Evolutionary conservation across 768 basidiomycete species (phyloP).

Genomic region (Boletus reticulatus): DNA sequence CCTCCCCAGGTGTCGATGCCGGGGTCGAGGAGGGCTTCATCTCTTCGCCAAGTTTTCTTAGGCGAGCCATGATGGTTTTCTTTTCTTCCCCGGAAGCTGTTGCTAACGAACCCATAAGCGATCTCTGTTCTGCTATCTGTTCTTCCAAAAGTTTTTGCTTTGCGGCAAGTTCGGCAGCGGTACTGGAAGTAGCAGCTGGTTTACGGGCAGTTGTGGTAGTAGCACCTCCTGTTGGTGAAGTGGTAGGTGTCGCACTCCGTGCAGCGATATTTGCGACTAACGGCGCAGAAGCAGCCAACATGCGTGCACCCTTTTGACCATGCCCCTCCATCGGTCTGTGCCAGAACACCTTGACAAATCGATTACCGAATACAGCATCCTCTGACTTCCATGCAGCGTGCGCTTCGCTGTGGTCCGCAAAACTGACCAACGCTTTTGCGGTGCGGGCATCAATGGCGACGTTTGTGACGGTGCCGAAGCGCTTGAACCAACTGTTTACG

Average conservation of each 20-base stretch:
- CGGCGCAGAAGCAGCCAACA: constrained; percentile 79
- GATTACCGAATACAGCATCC: constrained; percentile 91
- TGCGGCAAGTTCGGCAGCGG: constrained; percentile 56
- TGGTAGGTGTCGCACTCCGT: constrained; percentile 48
- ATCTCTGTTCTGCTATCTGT: constrained; percentile 87
- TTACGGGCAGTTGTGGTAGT: constrained; percentile 36
- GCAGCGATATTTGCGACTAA: constrained; percentile 61
- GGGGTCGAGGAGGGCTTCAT: constrained; percentile 50
- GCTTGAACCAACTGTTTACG: constrained; percentile 87
- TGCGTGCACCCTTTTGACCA: constrained; percentile 71
- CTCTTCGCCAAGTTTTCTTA: constrained; percentile 77
- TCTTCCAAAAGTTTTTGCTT: constrained; percentile 77
- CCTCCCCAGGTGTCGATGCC: constrained; percentile 27
- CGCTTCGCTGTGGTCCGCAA: constrained; percentile 79
- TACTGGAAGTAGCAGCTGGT: constrained; percentile 31
- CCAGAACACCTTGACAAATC: constrained; percentile 97
- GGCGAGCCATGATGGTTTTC: constrained; percentile 70
- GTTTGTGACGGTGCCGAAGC: constrained; percentile 90
- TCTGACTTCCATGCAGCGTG: constrained; percentile 89
- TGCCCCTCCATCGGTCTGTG: constrained; percentile 92
- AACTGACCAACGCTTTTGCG: constrained; percentile 85
- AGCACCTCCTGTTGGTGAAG: constrained; percentile 30
- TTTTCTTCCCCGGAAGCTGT: constrained; percentile 70
- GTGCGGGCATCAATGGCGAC: constrained; percentile 78
- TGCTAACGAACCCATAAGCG: constrained; percentile 68